phyloP scores from a whole-genome alignment of 331 rosid genomes.

The Quercus phellos region DNA sequence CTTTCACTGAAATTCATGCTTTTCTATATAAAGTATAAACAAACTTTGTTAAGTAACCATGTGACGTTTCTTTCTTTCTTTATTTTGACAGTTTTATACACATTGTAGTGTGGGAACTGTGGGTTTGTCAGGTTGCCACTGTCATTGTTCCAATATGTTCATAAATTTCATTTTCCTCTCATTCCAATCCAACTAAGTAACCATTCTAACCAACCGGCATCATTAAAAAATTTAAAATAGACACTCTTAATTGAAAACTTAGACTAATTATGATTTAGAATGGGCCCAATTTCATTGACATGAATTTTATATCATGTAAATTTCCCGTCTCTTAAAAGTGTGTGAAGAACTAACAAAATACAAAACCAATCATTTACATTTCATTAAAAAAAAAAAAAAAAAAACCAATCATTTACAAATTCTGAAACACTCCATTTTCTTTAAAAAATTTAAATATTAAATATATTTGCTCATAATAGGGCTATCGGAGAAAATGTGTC shows the following conservation, averaged over 20 bases:
- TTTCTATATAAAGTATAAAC: slow-evolving; percentile 5
- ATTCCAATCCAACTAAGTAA: slow-evolving; percentile 6
- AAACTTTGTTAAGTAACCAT: background rate
- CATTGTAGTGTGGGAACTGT: slow-evolving; percentile 33
- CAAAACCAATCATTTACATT: too few species aligned
- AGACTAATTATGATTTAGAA: background rate
- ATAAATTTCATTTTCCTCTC: slow-evolving; percentile 14
- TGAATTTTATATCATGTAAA: too few species aligned
- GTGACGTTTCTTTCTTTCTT: background rate
- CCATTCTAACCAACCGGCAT: background rate
- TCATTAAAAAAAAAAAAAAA: too few species aligned
- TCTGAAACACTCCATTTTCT: too few species aligned
- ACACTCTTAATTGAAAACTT: background rate
- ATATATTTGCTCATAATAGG: too few species aligned
- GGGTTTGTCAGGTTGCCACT: slow-evolving; percentile 58
- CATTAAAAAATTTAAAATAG: background rate
- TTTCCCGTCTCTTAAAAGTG: too few species aligned
- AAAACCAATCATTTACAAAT: too few species aligned
- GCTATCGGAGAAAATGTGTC: too few species aligned
- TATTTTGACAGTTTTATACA: background rate
- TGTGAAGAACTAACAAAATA: too few species aligned
- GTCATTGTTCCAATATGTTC: background rate
- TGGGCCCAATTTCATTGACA: background rate
- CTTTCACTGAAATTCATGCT: slow-evolving; percentile 46
- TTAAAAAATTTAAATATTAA: too few species aligned